Base-by-base conservation (phyloP, 768 basidiomycete species). In the Suillus variegatus region DNA sequence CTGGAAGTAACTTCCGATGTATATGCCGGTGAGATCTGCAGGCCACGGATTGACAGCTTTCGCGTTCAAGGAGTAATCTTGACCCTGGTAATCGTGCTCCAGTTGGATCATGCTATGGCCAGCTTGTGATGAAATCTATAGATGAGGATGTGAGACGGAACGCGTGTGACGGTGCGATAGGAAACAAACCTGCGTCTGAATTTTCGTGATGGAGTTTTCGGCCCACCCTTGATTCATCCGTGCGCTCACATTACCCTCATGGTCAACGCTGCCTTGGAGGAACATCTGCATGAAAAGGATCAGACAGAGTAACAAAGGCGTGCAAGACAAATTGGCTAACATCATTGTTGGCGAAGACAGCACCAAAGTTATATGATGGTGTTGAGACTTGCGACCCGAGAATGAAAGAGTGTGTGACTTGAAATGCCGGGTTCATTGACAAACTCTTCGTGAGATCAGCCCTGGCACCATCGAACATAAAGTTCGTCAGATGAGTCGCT, bases 381-480 rank as follows among this genome's bases (percentile, higher is more conserved):
- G 94, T 86, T 0, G 84, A 78, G n/a, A 89, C 86, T 76, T 92
- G 91, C 22, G 94, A 94, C 22, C 94, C 97, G 64, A 98, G 82
- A 65, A 89, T 84, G 80, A 99, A 98, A 28, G 95, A 93, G 78
- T 99, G 97, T 66, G 95, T 96, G 71, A 98, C 92, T 82, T 99
- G 97, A 86, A 99, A 99, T 60, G 93, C 88, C n/a, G 97, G 97
- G 77, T 88, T 93, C 77, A 91, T 85, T 36, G 95, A 97, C 71
- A 99, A 83, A 71, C 86, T 90, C 81, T 99, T 99, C 57, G 93
- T 91, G 71, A 99, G 83, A 82, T 99, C 97, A 40, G 97, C 97
- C 70, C 96, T 86, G 35, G 92, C 97, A 69, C 97, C 97, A 82
- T 99, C 97, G 77, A 99, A 99, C 74, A 95, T 88, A 81, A 91